Evolutionary conservation across 352 stramenopile genomes (phyloP).

Genomic region (Plasmopara muralis): DNA sequence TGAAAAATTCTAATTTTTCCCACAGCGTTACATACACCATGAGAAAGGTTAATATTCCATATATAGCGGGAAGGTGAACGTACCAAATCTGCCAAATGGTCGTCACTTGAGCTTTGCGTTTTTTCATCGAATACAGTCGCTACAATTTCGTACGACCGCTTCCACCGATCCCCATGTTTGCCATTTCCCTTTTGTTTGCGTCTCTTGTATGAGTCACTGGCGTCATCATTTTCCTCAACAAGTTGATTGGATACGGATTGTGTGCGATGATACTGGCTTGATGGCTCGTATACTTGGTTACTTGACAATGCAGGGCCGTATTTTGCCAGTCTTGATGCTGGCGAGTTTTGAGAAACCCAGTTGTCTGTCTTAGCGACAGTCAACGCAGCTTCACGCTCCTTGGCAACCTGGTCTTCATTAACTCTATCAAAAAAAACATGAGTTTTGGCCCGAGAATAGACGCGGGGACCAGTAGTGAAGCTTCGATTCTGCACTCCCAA

Average conservation of each 20-base stretch:
- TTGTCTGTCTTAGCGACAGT: not conserved
- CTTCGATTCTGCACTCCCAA: not conserved
- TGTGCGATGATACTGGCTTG: not conserved
- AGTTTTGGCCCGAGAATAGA: constrained; percentile 17
- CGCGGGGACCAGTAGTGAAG: constrained; percentile 5
- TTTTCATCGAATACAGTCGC: constrained; percentile 45
- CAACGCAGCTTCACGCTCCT: constrained; percentile 5
- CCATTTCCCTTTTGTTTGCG: constrained; percentile 22
- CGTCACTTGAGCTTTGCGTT: constrained; percentile 1
- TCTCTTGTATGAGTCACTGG: not conserved
- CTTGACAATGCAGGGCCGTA: constrained; percentile 40
- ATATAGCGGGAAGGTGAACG: not conserved
- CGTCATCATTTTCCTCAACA: not conserved
- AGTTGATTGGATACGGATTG: not conserved
- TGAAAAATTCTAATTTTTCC: constrained; percentile 18
- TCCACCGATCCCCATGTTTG: constrained; percentile 59
- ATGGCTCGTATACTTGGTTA: constrained; percentile 1
- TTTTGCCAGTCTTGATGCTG: constrained; percentile 35
- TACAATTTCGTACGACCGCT: constrained; percentile 73
- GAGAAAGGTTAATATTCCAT: not conserved
- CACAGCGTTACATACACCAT: constrained; percentile 1
- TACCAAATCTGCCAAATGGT: constrained; percentile 10
- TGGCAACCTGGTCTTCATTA: constrained; percentile 19
- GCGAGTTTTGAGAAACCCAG: constrained; percentile 4
- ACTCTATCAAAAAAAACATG: constrained; percentile 40